phyloP scores from a whole-genome alignment of 106 monocot genomes.

The Dendrobium huoshanense region DNA sequence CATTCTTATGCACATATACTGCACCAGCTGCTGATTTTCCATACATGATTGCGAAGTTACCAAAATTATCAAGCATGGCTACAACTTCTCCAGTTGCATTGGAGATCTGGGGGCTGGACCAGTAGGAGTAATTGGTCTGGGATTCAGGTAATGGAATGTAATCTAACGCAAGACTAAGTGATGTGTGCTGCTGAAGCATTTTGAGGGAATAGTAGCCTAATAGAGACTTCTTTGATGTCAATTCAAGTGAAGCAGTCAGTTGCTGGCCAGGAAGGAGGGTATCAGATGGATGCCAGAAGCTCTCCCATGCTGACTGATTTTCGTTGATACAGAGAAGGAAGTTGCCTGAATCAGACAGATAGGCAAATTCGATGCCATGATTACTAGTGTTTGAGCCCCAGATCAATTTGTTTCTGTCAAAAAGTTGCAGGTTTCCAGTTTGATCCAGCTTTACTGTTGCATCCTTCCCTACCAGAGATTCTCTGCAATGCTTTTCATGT shows the following conservation, averaged over 20 bases:
- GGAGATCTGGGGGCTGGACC: slow-evolving; percentile 42
- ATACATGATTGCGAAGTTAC: slow-evolving; percentile 31
- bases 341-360: slow-evolving; percentile 32
- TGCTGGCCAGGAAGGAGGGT: slow-evolving; percentile 35
- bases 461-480: slow-evolving; percentile 18
- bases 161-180: slow-evolving; percentile 33
- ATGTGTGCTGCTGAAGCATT: slow-evolving; percentile 44
- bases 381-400: slow-evolving; percentile 27
- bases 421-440: slow-evolving; percentile 17
- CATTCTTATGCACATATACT: slow-evolving; percentile 43
- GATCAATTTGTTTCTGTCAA: slow-evolving; percentile 12
- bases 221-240: slow-evolving; percentile 15
- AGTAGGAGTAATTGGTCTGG: slow-evolving; percentile 31
- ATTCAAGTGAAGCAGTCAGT: slow-evolving; percentile 22
- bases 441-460: slow-evolving; percentile 20
- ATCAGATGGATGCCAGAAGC: slow-evolving; percentile 36
- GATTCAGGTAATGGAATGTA: slow-evolving; percentile 9
- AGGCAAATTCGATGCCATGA: slow-evolving; percentile 3
- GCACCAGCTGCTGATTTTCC: slow-evolving; percentile 23
- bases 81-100: slow-evolving; percentile 35
- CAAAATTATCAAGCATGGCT: slow-evolving; percentile 19
- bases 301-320: slow-evolving; percentile 22
- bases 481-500: slow-evolving; percentile 13
- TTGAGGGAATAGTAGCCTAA: slow-evolving; percentile 34
- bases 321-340: slow-evolving; percentile 18